Percentiles rank a stretch among this genome's conserved stretches.
Conservation (phyloP, 768 basidiomycete species). For the Pholiota conissans region DNA sequence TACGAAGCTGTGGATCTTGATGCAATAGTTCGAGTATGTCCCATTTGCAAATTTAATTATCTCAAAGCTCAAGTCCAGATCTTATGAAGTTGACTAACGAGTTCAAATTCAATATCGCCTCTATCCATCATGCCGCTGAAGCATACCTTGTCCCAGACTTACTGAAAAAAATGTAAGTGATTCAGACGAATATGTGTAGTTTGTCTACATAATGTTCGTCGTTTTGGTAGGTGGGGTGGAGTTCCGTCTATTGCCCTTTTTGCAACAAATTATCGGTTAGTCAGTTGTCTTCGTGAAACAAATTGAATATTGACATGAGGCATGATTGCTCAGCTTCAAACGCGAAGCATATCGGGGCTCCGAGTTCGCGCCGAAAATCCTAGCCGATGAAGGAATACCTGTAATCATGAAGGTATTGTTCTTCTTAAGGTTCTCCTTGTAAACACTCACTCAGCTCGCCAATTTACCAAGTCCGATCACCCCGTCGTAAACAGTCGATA, state of each 20-base stretch:
- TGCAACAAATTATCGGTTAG: constrained; percentile 69
- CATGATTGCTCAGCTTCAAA: constrained; percentile 35
- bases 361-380: constrained; percentile 72
- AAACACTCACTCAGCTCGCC: not conserved
- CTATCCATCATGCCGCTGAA: constrained; percentile 88
- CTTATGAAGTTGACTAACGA: constrained; percentile 76
- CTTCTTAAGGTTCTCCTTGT: not conserved
- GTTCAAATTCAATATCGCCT: constrained; percentile 81
- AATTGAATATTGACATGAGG: not conserved
- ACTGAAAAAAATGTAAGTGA: constrained; percentile 68
- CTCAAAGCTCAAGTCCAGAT: no score
- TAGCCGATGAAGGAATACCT: constrained; percentile 69
- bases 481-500: constrained; percentile 64
- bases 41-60: not conserved
- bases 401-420: constrained; percentile 73
- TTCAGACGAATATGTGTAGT: not conserved
- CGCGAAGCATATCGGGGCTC: constrained; percentile 70
- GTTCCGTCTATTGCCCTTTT: constrained; percentile 80
- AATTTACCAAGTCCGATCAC: constrained; percentile 50
- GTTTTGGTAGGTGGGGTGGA: constrained; percentile 37
- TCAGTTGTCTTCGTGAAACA: not conserved
- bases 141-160: constrained; percentile 86
- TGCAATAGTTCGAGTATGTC: constrained; percentile 60
- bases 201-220: constrained; percentile 8
- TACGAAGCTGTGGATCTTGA: constrained; percentile 77